Evolutionary conservation across 352 stramenopile genomes (phyloP).

Genomic region (Pythium monospermum): DNA sequence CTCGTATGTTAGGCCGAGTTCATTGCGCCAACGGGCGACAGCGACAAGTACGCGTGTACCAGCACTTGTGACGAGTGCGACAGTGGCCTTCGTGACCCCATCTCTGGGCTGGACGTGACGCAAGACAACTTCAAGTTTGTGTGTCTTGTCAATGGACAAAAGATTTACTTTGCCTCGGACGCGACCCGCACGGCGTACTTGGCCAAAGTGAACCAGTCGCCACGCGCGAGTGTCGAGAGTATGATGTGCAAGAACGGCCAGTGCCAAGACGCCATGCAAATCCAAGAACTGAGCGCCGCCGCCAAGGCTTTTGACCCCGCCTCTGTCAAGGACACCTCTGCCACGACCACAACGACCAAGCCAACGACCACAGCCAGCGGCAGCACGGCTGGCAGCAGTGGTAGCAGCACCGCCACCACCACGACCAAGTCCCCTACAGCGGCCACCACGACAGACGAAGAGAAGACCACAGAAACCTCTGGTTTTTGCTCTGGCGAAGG

Average conservation of each 20-base stretch:
- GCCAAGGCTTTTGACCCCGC: slow-evolving; percentile 35
- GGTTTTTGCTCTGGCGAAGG: slow-evolving; percentile 61
- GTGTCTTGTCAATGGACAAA: slow-evolving; percentile 72
- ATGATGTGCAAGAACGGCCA: slow-evolving; percentile 45
- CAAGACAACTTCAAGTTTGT: slow-evolving; percentile 62
- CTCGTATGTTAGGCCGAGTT: slow-evolving; percentile 30
- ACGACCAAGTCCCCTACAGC: slow-evolving; percentile 9
- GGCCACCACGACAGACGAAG: slow-evolving; percentile 15
- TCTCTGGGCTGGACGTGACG: slow-evolving; percentile 52
- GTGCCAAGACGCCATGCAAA: slow-evolving; percentile 59
- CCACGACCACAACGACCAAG: background rate
- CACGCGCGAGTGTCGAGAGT: slow-evolving; percentile 44
- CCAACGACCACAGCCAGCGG: background rate
- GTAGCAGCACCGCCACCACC: no score
- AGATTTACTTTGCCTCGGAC: slow-evolving; percentile 81
- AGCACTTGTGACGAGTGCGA: slow-evolving; percentile 46
- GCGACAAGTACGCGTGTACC: slow-evolving; percentile 78
- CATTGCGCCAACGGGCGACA: slow-evolving; percentile 44
- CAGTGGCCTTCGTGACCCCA: slow-evolving; percentile 47
- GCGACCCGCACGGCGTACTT: slow-evolving; percentile 62
- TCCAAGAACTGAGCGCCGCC: slow-evolving; percentile 44
- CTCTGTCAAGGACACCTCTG: slow-evolving; percentile 6
- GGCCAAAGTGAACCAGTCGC: slow-evolving; percentile 42
- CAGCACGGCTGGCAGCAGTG: slow-evolving; percentile 21
- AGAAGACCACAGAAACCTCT: slow-evolving; percentile 8